Conservation (phyloP, 2,329 filamentous ascomycete genomes). For the Fusarium multiceps region DNA sequence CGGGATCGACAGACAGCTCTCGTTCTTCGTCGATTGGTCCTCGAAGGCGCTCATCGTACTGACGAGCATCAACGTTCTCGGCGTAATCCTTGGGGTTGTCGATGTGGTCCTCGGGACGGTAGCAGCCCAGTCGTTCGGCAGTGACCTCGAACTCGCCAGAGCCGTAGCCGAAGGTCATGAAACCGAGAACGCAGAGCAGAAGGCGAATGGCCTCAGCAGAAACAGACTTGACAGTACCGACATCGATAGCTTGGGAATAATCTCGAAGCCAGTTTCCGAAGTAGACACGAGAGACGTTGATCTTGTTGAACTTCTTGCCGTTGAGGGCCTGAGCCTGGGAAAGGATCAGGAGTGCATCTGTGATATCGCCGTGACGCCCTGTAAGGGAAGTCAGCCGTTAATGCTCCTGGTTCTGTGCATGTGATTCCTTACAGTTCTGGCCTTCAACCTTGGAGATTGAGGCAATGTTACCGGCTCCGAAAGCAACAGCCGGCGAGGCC, state of each 20-base stretch:
- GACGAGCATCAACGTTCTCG: conserved; percentile 85
- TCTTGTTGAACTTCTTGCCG: conserved; percentile 86
- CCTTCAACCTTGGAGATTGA: conserved; percentile 83
- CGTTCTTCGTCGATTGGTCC: conserved; percentile 81
- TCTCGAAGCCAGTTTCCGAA: conserved; percentile 96
- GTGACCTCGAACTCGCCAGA: conserved; percentile 89
- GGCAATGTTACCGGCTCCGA: conserved; percentile 90
- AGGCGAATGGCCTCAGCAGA: conserved; percentile 92
- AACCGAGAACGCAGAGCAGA: conserved; percentile 87
- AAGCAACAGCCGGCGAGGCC: conserved; percentile 76
- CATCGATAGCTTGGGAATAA: conserved; percentile 94
- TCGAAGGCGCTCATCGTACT: conserved; percentile 84
- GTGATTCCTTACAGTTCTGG: conserved; percentile 73
- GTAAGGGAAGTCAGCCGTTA: background rate
- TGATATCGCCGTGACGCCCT: conserved; percentile 91
- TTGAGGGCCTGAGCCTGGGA: conserved; percentile 64
- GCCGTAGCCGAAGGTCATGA: conserved; percentile 88
- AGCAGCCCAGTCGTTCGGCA: conserved; percentile 82
- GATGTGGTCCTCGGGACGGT: conserved; percentile 80
- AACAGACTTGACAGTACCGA: conserved; percentile 90
- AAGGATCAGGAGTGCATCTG: conserved; percentile 85
- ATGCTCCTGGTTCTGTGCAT: background rate
- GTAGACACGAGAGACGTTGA: conserved; percentile 89
- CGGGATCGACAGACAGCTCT: conserved; percentile 81
- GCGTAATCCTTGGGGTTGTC: conserved; percentile 90